These are phyloP conservation scores for Zopfochytrium polystomum DNA, from an alignment of 371 early-diverging fungal genomes.

Conservation along the genomic window DNA sequence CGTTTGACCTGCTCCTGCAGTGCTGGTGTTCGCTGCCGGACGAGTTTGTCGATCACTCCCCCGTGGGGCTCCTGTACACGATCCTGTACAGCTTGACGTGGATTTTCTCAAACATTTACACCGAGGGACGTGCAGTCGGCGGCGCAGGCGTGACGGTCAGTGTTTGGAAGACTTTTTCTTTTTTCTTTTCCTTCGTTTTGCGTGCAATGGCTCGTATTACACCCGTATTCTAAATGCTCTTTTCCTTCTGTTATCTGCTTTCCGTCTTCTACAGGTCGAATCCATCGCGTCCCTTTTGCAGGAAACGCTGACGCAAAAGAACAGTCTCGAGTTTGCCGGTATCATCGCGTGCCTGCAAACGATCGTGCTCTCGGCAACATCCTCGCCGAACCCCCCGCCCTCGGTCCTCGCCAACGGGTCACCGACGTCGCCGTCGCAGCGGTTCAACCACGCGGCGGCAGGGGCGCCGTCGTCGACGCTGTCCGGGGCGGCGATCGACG, in stretches of 20 bases:
- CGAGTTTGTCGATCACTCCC: constrained; percentile 27
- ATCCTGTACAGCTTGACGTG: constrained; percentile 36
- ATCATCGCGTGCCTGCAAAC: constrained; percentile 32
- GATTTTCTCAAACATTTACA: constrained; percentile 30
- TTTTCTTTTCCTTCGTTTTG: constrained; percentile 6
- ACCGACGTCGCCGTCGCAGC: constrained; percentile 1
- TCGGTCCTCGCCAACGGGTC: no score
- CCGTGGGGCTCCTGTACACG: constrained; percentile 33
- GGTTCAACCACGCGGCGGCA: no score
- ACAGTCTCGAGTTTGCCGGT: constrained; percentile 28
- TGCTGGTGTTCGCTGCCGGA: constrained; percentile 32
- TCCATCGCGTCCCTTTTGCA: constrained; percentile 16
- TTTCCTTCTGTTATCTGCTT: neutral
- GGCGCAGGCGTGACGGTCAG: constrained; percentile 10
- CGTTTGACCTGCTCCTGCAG: constrained; percentile 34
- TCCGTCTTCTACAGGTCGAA: neutral
- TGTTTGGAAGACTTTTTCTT: constrained; percentile 2
- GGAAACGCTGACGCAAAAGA: constrained; percentile 15
- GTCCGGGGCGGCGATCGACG: constrained; percentile 10
- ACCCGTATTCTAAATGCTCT: neutral
- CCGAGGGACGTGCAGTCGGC: neutral
- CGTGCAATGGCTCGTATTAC: no score
- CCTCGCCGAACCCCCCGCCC: no score
- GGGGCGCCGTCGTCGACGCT: no score
- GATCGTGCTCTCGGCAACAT: no score